These are phyloP conservation scores for Fusarium sp. DNA, from an alignment of 2,329 filamentous ascomycete species.

Conservation along the genomic window DNA sequence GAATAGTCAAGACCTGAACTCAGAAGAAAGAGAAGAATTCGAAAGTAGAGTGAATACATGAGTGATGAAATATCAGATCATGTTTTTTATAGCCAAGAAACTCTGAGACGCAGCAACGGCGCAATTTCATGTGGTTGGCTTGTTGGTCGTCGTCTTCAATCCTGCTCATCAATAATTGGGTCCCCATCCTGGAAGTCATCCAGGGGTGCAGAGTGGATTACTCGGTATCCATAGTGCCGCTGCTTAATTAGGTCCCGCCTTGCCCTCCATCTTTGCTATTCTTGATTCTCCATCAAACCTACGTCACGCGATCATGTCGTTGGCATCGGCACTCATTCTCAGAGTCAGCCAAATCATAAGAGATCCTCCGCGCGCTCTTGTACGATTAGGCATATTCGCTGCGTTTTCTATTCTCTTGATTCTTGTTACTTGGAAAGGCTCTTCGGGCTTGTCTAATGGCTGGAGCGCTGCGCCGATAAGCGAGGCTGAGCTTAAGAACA, in stretches of 20 bases:
- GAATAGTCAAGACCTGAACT: neutral
- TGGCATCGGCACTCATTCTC: neutral
- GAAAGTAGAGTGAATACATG: no score
- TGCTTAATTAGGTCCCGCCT: neutral
- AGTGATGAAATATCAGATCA: neutral
- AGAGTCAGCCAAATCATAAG: neutral
- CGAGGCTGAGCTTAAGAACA: neutral
- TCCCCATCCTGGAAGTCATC: neutral
- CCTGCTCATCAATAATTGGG: neutral
- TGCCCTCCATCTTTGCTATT: neutral
- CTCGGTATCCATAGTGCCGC: neutral
- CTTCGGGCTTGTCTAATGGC: neutral
- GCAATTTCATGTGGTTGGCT: neutral
- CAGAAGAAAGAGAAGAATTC: neutral
- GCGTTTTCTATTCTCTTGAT: neutral
- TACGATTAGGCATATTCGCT: neutral
- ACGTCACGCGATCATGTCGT: constrained; percentile 7
- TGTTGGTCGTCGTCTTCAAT: neutral
- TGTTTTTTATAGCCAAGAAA: neutral
- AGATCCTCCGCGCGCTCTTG: neutral
- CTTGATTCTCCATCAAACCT: constrained; percentile 4
- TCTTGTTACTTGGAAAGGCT: constrained; percentile 5
- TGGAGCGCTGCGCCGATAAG: neutral
- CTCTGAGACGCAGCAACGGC: neutral
- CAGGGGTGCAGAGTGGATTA: neutral